Base-by-base conservation (phyloP, 2,329 filamentous ascomycete species). In the Diaporthe citri region DNA sequence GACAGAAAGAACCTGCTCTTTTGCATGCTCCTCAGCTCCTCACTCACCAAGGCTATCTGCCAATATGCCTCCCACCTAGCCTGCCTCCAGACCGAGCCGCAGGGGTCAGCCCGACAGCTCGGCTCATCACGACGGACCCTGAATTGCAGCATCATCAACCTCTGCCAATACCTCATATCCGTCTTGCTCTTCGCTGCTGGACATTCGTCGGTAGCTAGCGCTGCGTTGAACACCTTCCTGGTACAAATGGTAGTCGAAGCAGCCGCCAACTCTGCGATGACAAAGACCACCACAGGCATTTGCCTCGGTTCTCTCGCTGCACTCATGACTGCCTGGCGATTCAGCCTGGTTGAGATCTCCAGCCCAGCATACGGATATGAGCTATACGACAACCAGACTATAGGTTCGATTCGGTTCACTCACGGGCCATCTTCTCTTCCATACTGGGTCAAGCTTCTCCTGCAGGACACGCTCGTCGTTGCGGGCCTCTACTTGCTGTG, bases 41-140 rank as follows among this genome's bases (percentile, higher is more conserved):
- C 70, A 1, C 31, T 72, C 22, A 64, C 20, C 13, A 72, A 52
- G 34, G 56, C 70, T 28, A 31, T 55, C n/a, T 36, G 15, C 2
- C 70, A 72, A 55, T 72, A 72, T 9, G 43, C 70, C 39, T 41
- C 6, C n/a, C 57, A 72, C 57, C 70, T 72, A 15, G 56, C 46
- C 46, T 36, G 34, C 17, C 57, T 72, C n/a, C 31, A 43, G 28
- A 25, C 39, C 22, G 17, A 41, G 10, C 17, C 52, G 10, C 46
- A 43, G n/a, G 48, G 6, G 22, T 55, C 66, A 13, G n/a, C 17
- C n/a, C n/a, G 31, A 46, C 48, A 43, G n/a, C 34, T 12, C 3
- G 25, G 2, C 43, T 41, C 34, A 17, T 64, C 70, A 22, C 28
- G n/a, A 55, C 28, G 25, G 25, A 52, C 34, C 3, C 17, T 64